phyloP scores from a whole-genome alignment of 805 yeast species.

The Wickerhamiella brachini region DNA sequence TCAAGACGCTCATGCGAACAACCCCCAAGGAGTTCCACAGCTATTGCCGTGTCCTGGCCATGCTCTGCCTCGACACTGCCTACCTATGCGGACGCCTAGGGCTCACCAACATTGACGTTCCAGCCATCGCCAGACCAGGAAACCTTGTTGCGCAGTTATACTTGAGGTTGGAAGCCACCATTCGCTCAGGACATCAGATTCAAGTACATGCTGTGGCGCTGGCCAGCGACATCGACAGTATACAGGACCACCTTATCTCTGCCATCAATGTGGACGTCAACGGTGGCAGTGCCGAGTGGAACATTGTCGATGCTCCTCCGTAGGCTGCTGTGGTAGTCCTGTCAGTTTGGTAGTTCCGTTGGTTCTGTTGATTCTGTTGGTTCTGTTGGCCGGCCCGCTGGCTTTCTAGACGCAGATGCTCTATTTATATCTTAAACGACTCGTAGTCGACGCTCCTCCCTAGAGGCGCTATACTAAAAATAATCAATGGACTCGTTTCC shows the following conservation, averaged over 20 bases:
- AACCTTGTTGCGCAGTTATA: slow-evolving; percentile 22
- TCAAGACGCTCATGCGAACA: slow-evolving; percentile 19
- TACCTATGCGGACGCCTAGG: slow-evolving; percentile 20
- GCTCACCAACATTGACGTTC: slow-evolving; percentile 13
- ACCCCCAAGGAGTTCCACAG: slow-evolving; percentile 20
- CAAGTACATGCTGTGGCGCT: slow-evolving; percentile 13
- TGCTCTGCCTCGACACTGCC: slow-evolving; percentile 22
- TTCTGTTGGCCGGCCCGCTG: too few relatives aligned
- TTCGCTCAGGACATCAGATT: slow-evolving; percentile 13
- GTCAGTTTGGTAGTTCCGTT: too few relatives aligned
- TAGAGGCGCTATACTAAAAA: too few relatives aligned
- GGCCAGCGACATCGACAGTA: slow-evolving; percentile 14
- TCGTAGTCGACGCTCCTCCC: too few relatives aligned
- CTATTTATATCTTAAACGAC: too few relatives aligned
- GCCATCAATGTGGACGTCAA: slow-evolving; percentile 20
- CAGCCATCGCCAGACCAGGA: slow-evolving; percentile 17
- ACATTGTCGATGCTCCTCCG: slow-evolving; percentile 20
- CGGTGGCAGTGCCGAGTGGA: slow-evolving; percentile 26
- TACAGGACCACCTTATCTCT: slow-evolving; percentile 18
- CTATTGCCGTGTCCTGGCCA: slow-evolving; percentile 22
- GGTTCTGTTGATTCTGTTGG: too few relatives aligned
- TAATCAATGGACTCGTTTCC: not conserved
- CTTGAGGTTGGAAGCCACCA: slow-evolving; percentile 14
- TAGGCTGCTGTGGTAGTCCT: too few relatives aligned
- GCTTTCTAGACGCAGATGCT: too few relatives aligned